Percentiles rank a stretch among this genome's conserved stretches.
These are phyloP conservation scores for Dimargaris xerosporica DNA, from an alignment of 192 early-diverging fungal species.

Conservation along the genomic window DNA sequence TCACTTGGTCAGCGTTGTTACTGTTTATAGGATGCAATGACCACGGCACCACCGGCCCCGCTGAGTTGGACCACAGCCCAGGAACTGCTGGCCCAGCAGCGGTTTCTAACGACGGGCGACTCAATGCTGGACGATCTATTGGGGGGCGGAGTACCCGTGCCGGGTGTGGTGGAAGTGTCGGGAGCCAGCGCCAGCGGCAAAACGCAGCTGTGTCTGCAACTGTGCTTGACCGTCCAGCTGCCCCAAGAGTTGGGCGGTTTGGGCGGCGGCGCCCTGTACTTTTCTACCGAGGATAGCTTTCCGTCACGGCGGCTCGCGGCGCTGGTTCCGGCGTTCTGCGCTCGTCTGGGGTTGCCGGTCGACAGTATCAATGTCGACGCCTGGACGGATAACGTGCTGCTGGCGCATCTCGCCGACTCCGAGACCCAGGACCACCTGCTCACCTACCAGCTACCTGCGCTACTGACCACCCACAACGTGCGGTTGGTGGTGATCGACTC, in stretches of 20 bases:
- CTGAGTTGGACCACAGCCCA: slow-evolving; percentile 13
- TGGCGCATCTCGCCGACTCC: slow-evolving; percentile 46
- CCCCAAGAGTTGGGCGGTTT: slow-evolving; percentile 38
- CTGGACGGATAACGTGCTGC: slow-evolving; percentile 38
- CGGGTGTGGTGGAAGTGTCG: slow-evolving; percentile 52
- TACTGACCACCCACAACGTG: slow-evolving; percentile 35
- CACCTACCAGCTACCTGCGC: slow-evolving; percentile 51
- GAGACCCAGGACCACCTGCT: slow-evolving; percentile 59
- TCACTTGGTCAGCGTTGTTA: too few species aligned
- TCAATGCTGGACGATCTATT: slow-evolving; percentile 33
- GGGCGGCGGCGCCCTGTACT: slow-evolving; percentile 44
- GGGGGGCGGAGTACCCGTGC: slow-evolving; percentile 38
- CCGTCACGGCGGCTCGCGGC: slow-evolving; percentile 39
- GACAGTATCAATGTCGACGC: too few species aligned
- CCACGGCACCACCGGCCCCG: too few species aligned
- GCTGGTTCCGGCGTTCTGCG: slow-evolving; percentile 21
- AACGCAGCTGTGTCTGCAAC: slow-evolving; percentile 72
- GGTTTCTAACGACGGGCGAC: slow-evolving; percentile 35
- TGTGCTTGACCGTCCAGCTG: slow-evolving; percentile 52
- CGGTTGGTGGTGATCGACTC: slow-evolving; percentile 76
- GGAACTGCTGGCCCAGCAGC: slow-evolving; percentile 19
- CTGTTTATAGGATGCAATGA: too few species aligned
- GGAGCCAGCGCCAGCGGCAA: slow-evolving; percentile 74
- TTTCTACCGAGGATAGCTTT: slow-evolving; percentile 58
- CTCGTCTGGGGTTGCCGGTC: slow-evolving; percentile 7